phyloP scores from a whole-genome alignment of 163 green algal genomes.

The Picocystis sp. region DNA sequence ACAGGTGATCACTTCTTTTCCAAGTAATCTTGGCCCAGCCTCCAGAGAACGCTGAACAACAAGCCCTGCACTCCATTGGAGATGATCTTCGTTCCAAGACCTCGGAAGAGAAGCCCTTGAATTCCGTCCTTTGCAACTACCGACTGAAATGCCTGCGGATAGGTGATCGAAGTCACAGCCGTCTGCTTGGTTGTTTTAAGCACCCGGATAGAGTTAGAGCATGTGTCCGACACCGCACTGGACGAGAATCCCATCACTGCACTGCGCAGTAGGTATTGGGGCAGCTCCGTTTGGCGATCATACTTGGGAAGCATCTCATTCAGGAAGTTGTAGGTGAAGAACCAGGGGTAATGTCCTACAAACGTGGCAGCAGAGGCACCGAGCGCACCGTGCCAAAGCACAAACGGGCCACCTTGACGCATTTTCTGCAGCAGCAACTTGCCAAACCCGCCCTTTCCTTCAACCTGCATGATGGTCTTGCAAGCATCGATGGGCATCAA shows the following conservation, averaged over 20 bases:
- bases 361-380: conserved; percentile 67
- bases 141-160: conserved; percentile 16
- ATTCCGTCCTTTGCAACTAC: conserved; percentile 66
- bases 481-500: conserved; percentile 80
- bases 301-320: conserved; percentile 45
- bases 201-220: conserved; percentile 72
- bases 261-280: conserved; percentile 48
- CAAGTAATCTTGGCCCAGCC: conserved; percentile 50
- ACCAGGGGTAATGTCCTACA: conserved; percentile 82
- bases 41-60: conserved; percentile 72
- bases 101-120: conserved; percentile 53
- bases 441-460: background rate
- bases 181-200: conserved; percentile 84
- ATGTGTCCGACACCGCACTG: conserved; percentile 30
- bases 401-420: conserved; percentile 31
- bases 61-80: conserved; percentile 68
- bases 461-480: conserved; percentile 85
- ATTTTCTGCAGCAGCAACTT: conserved; percentile 41
- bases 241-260: conserved; percentile 76
- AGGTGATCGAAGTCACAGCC: background rate
- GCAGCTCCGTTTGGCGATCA: conserved; percentile 40
- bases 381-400: conserved; percentile 71
- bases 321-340: conserved; percentile 69
- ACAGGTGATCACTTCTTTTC: conserved; percentile 15
- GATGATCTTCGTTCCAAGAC: conserved; percentile 74